Conservation (phyloP, 2,329 filamentous ascomycete species). For the Penicillium sp. region DNA sequence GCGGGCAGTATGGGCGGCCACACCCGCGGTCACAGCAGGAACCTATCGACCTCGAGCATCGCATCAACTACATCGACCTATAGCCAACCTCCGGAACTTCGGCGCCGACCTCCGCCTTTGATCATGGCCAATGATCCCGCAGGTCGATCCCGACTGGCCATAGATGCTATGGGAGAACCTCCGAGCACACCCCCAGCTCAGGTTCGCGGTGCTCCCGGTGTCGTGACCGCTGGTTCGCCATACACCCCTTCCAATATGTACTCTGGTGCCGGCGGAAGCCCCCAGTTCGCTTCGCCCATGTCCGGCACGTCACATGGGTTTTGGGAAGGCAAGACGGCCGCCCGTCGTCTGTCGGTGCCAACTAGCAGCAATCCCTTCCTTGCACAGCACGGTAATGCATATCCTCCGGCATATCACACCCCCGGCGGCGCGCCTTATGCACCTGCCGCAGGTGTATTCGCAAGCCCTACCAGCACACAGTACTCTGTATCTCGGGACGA, state of each 20-base stretch:
- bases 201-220: constrained; percentile 61
- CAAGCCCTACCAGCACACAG: constrained; percentile 64
- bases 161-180: constrained; percentile 63
- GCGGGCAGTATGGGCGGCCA: constrained; percentile 68
- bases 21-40: constrained; percentile 73
- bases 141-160: constrained; percentile 58
- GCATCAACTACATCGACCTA: constrained; percentile 68
- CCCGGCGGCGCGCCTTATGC: constrained; percentile 54
- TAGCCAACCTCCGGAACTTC: constrained; percentile 58
- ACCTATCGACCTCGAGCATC: constrained; percentile 85
- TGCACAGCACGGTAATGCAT: constrained; percentile 54
- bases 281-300: constrained; percentile 73
- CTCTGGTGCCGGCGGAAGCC: constrained; percentile 69
- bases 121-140: constrained; percentile 72
- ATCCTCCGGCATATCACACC: constrained; percentile 55
- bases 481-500: constrained; percentile 45
- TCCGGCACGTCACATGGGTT: constrained; percentile 68
- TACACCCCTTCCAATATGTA: constrained; percentile 83
- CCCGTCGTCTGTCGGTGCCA: constrained; percentile 76
- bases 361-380: constrained; percentile 72
- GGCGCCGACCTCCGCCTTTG: constrained; percentile 73
- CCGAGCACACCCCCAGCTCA: constrained; percentile 61
- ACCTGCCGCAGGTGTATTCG: constrained; percentile 60
- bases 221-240: constrained; percentile 70
- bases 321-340: constrained; percentile 66